Evolutionary conservation across 2,329 filamentous ascomycete genomes (phyloP).

Genomic region (Leptographium flavum): DNA sequence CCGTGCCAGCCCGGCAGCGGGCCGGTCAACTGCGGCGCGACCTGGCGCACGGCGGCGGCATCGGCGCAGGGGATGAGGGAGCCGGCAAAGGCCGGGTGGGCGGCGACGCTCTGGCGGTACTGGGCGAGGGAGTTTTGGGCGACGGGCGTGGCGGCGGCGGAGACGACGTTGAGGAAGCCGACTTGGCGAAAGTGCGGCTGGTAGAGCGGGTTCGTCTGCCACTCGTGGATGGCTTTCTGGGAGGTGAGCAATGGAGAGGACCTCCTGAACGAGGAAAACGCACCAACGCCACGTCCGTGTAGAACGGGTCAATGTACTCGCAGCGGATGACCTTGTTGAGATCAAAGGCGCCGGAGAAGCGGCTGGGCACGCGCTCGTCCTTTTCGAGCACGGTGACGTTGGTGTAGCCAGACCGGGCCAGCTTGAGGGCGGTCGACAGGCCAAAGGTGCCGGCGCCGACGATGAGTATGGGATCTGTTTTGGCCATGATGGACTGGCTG

Average conservation of each 20-base stretch:
- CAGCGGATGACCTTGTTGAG: slow-evolving; percentile 45
- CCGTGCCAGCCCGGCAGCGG: slow-evolving; percentile 38
- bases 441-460: slow-evolving; percentile 20
- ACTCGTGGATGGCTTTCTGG: slow-evolving; percentile 38
- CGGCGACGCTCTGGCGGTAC: slow-evolving; percentile 24
- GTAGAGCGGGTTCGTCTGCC: slow-evolving; percentile 35
- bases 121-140: slow-evolving; percentile 29
- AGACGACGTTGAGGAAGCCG: slow-evolving; percentile 35
- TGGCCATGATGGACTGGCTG: not conserved
- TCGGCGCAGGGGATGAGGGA: slow-evolving; percentile 21
- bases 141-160: slow-evolving; percentile 30
- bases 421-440: slow-evolving; percentile 26
- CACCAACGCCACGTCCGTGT: slow-evolving; percentile 37
- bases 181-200: slow-evolving; percentile 33
- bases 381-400: slow-evolving; percentile 33
- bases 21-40: slow-evolving; percentile 25
- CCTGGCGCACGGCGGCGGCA: slow-evolving; percentile 10
- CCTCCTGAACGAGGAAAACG: too few species aligned
- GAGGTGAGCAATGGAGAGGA: too few species aligned
- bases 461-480: slow-evolving; percentile 16
- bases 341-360: slow-evolving; percentile 1
- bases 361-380: not conserved
- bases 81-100: slow-evolving; percentile 23
- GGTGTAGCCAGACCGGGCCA: slow-evolving; percentile 27
- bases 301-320: slow-evolving; percentile 43